Percentiles rank a stretch among this genome's conserved stretches.
Conservation (phyloP, 2,329 filamentous ascomycete species). For the Trichothecium sympodiale region DNA sequence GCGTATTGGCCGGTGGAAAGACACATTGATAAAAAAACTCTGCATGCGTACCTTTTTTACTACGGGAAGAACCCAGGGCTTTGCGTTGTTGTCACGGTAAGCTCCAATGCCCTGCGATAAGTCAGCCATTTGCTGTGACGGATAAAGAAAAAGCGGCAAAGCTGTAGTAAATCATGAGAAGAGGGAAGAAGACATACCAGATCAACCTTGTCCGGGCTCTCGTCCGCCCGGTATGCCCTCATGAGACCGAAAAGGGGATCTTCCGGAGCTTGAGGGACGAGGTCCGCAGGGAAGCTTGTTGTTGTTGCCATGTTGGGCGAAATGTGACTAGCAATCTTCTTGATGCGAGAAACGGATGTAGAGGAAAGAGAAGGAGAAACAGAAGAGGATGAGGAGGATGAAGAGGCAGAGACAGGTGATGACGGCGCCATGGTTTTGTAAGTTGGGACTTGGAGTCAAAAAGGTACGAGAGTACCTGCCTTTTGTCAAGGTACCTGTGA, state of each 20-base stretch:
- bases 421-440: too few species aligned
- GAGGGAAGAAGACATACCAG: slow-evolving; percentile 45
- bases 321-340: slow-evolving; percentile 61
- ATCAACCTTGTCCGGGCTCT: slow-evolving; percentile 74
- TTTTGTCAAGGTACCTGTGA: too few species aligned
- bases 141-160: slow-evolving; percentile 3
- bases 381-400: slow-evolving; percentile 12
- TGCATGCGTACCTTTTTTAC: slow-evolving; percentile 69
- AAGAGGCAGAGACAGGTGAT: slow-evolving; percentile 17
- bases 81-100: slow-evolving; percentile 88
- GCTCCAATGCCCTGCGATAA: slow-evolving; percentile 61
- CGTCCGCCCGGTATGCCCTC: slow-evolving; percentile 75
- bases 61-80: slow-evolving; percentile 93
- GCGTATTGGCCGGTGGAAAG: too few species aligned
- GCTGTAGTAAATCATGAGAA: slow-evolving; percentile 1
- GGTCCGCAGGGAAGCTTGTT: slow-evolving; percentile 63
- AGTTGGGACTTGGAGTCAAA: too few species aligned
- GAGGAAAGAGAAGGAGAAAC: slow-evolving; percentile 24
- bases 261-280: slow-evolving; percentile 82
- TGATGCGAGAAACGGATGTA: slow-evolving; percentile 40
- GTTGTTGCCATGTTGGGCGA: slow-evolving; percentile 20
- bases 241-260: slow-evolving; percentile 92
- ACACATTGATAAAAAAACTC: background rate
- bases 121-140: background rate
- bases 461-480: too few species aligned